Percentiles rank a stretch among this genome's conserved stretches.
phyloP scores from a whole-genome alignment of 208 protist species.

The Trypanosoma theileri region DNA sequence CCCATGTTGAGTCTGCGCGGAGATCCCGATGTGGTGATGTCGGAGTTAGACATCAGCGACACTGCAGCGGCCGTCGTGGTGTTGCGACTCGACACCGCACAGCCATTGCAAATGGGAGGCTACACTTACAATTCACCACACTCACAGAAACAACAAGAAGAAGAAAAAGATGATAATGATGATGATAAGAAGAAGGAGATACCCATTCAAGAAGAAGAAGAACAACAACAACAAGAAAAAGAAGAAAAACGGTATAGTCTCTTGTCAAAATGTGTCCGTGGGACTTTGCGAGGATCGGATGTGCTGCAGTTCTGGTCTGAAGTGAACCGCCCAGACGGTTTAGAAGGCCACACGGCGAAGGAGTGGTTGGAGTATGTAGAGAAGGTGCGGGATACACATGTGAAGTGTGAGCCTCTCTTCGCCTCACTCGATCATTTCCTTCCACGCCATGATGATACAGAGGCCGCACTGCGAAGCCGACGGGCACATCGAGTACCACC shows the following conservation, averaged over 20 bases:
- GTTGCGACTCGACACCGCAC: slow-evolving; percentile 61
- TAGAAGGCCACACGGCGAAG: slow-evolving; percentile 43
- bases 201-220: background rate
- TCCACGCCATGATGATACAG: slow-evolving; percentile 20
- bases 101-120: slow-evolving; percentile 46
- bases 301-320: slow-evolving; percentile 80
- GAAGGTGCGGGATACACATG: slow-evolving; percentile 33
- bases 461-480: slow-evolving; percentile 13
- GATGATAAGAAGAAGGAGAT: too few relatives aligned
- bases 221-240: background rate
- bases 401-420: slow-evolving; percentile 80
- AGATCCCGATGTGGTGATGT: slow-evolving; percentile 57
- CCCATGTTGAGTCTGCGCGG: slow-evolving; percentile 68
- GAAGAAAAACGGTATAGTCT: slow-evolving; percentile 25
- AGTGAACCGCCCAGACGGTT: slow-evolving; percentile 66
- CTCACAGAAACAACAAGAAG: background rate
- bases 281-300: slow-evolving; percentile 52
- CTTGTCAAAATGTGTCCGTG: slow-evolving; percentile 58
- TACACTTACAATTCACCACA: slow-evolving; percentile 29
- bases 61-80: slow-evolving; percentile 40
- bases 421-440: slow-evolving; percentile 56
- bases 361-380: slow-evolving; percentile 76
- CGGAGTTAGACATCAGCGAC: slow-evolving; percentile 68
- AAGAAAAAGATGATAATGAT: background rate
- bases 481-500: slow-evolving; percentile 9